A percentile compares a stretch with the other conserved stretches of the same genome.
Evolutionary conservation across 306 rosid species (phyloP).

Genomic region (Elaeagnus macrophylla): DNA sequence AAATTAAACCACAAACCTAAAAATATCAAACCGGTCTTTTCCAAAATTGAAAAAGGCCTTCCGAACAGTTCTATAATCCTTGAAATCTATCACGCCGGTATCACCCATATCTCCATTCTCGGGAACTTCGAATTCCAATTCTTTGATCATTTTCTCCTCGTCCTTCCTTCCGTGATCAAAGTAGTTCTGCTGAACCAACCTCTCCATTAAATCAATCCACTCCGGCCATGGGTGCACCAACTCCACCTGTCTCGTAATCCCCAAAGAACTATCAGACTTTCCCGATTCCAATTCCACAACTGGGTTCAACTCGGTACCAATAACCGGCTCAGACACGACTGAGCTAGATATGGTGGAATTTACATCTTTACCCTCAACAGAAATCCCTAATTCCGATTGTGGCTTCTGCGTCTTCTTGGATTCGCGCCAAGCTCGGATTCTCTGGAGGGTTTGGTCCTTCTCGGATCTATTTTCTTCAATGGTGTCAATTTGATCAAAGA

Average conservation of each 20-base stretch:
- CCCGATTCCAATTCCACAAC: slow-evolving; percentile 1
- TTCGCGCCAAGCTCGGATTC: slow-evolving; percentile 82
- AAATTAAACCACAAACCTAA: slow-evolving; percentile 51
- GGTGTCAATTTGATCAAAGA: slow-evolving; percentile 89
- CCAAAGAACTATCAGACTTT: slow-evolving; percentile 8
- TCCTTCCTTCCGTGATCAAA: slow-evolving; percentile 72
- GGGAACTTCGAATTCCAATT: slow-evolving; percentile 41
- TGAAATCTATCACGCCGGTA: slow-evolving; percentile 39
- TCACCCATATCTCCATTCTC: slow-evolving; percentile 17
- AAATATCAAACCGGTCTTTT: slow-evolving; percentile 77
- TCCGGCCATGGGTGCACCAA: slow-evolving; percentile 95
- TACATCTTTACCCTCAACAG: background rate
- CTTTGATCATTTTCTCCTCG: slow-evolving; percentile 64
- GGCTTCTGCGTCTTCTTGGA: slow-evolving; percentile 34
- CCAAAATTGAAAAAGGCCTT: slow-evolving; percentile 77
- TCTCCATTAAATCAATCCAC: slow-evolving; percentile 92
- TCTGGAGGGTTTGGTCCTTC: slow-evolving; percentile 76
- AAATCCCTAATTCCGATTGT: slow-evolving; percentile 8
- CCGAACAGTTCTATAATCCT: slow-evolving; percentile 64
- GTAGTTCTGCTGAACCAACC: slow-evolving; percentile 81
- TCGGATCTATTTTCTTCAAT: slow-evolving; percentile 73
- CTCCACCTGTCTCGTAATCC: slow-evolving; percentile 35
- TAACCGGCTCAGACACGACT: background rate
- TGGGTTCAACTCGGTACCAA: background rate
- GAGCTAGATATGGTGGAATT: background rate